These are phyloP conservation scores for Coemansia sp. DNA, from an alignment of 192 early-diverging fungal genomes.

Conservation along the genomic window DNA sequence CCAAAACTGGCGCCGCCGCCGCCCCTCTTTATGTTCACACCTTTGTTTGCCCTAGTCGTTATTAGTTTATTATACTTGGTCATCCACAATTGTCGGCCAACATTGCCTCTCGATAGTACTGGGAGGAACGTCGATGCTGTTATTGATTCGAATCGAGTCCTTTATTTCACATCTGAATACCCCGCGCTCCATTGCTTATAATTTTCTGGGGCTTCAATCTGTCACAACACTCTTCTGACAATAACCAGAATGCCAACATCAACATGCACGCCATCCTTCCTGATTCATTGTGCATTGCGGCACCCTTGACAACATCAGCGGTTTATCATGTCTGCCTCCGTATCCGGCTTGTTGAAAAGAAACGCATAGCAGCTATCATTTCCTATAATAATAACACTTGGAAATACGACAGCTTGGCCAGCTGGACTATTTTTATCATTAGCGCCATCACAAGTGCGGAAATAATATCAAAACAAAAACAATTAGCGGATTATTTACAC, in stretches of 20 bases:
- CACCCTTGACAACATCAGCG: not conserved
- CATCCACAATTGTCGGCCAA: not conserved
- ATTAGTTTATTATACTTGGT: not conserved
- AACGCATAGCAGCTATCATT: not conserved
- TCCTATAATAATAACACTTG: not conserved
- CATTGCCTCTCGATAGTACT: not conserved
- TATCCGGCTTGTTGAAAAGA: not conserved
- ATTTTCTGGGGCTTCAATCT: not conserved
- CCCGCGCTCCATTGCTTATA: not conserved
- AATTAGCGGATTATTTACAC: not conserved
- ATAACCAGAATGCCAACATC: not conserved
- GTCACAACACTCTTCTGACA: not conserved
- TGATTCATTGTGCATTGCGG: slow-evolving; percentile 3
- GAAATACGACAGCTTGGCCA: not conserved
- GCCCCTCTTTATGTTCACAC: not conserved
- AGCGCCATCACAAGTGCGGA: not conserved
- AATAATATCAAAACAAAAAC: slow-evolving; percentile 3
- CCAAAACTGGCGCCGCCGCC: not conserved
- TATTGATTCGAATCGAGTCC: not conserved
- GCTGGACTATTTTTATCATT: slow-evolving; percentile 1
- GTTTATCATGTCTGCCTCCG: not conserved
- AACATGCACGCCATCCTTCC: not conserved
- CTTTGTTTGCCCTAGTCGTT: not conserved
- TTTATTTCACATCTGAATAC: not conserved
- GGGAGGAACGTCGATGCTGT: not conserved